Evolutionary conservation across 495 filamentous ascomycete species (phyloP).

Genomic region (Penicillium silybi): DNA sequence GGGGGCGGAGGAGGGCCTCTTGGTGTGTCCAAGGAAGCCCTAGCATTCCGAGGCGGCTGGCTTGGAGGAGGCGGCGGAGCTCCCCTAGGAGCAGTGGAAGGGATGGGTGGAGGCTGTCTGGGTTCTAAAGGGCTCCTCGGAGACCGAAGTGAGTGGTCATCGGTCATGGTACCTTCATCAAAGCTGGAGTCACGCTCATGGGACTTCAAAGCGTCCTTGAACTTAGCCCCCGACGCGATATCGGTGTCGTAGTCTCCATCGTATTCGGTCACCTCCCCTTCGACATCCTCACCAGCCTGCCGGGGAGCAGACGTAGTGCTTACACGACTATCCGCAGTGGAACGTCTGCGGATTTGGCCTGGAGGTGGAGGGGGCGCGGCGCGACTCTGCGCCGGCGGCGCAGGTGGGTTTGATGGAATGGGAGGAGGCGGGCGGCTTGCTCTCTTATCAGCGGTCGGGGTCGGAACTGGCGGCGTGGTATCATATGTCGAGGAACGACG

Average conservation of each 20-base stretch:
- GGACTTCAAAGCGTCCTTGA: constrained; percentile 86
- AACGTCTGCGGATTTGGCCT: constrained; percentile 52
- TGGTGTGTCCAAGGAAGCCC: constrained; percentile 65
- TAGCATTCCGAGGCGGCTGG: constrained; percentile 43
- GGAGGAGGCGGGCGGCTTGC: constrained; percentile 51
- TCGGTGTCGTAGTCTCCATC: constrained; percentile 98
- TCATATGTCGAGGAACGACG: constrained; percentile 41
- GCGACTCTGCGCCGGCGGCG: constrained; percentile 53
- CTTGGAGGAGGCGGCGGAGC: constrained; percentile 53
- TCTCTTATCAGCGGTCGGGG: constrained; percentile 41
- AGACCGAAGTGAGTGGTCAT: constrained; percentile 49
- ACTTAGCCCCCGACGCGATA: constrained; percentile 81
- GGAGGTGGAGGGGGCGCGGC: constrained; percentile 81
- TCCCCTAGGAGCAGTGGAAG: constrained; percentile 48
- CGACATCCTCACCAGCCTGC: constrained; percentile 57
- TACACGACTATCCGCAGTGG: constrained; percentile 53
- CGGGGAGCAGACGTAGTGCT: constrained; percentile 36
- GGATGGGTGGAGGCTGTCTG: constrained; percentile 57
- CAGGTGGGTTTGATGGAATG: constrained; percentile 43
- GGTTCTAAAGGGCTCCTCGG: constrained; percentile 44
- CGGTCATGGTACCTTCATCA: constrained; percentile 52
- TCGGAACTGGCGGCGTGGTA: constrained; percentile 49
- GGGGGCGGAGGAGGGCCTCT: constrained; percentile 60
- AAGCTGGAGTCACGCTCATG: constrained; percentile 75
- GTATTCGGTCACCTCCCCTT: constrained; percentile 87